A percentile compares a stretch with the other conserved stretches of the same genome.
Conservation (phyloP, 2,329 filamentous ascomycete genomes). For the Pleurostoma richardsiae region DNA sequence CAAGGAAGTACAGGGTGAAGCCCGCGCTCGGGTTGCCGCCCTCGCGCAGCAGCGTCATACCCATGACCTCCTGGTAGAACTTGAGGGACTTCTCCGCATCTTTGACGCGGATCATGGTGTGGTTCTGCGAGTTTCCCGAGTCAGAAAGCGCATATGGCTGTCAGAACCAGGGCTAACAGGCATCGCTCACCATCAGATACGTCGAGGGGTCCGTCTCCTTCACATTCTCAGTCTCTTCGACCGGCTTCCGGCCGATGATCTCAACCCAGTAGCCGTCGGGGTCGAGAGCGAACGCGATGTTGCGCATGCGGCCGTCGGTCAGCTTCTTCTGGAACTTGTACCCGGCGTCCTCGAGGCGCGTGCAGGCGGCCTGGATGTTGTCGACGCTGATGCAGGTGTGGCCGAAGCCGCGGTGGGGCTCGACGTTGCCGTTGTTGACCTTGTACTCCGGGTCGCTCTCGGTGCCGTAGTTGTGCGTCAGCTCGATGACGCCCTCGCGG, state of each 20-base stretch:
- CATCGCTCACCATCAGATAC: slow-evolving; percentile 60
- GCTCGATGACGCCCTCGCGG: slow-evolving; percentile 84
- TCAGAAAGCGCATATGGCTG: not conserved
- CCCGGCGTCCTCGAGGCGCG: slow-evolving; percentile 82
- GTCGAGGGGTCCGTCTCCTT: slow-evolving; percentile 67
- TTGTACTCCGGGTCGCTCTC: slow-evolving; percentile 78
- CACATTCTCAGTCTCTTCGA: slow-evolving; percentile 68
- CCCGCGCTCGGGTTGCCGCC: slow-evolving; percentile 62
- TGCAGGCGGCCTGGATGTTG: slow-evolving; percentile 83
- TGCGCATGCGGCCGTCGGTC: slow-evolving; percentile 77
- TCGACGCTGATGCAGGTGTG: slow-evolving; percentile 82
- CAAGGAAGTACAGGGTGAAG: slow-evolving; percentile 93
- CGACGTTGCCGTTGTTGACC: slow-evolving; percentile 84
- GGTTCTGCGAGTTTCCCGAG: slow-evolving; percentile 51
- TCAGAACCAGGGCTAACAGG: not conserved
- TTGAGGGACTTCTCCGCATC: slow-evolving; percentile 67
- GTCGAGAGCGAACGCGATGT: slow-evolving; percentile 87
- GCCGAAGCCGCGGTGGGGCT: slow-evolving; percentile 78
- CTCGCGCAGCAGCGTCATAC: slow-evolving; percentile 78
- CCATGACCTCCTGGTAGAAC: slow-evolving; percentile 82
- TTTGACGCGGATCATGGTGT: slow-evolving; percentile 95
- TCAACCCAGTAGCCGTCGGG: slow-evolving; percentile 88
- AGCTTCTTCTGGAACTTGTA: slow-evolving; percentile 96
- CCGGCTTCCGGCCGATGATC: slow-evolving; percentile 65
- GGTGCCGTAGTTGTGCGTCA: slow-evolving; percentile 82